Conservation (phyloP, 805 yeast species). For the Yarrowia osloensis region DNA sequence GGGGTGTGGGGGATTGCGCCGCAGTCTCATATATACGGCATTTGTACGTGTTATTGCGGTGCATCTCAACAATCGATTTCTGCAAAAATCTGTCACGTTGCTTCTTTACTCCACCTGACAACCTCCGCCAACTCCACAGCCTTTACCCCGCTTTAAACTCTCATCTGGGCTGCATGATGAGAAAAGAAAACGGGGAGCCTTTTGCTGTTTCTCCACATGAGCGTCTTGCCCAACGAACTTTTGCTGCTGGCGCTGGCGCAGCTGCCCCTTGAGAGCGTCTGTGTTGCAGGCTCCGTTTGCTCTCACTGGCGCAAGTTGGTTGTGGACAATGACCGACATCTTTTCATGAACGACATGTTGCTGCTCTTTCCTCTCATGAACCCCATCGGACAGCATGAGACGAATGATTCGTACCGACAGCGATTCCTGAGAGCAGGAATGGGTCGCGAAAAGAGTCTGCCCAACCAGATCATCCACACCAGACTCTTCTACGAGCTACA, state of each 20-base stretch:
- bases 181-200: no score
- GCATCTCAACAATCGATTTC: no score
- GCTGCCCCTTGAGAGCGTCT: neutral
- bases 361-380: conserved; percentile 9
- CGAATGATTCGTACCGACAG: neutral
- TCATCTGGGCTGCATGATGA: neutral
- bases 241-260: conserved; percentile 10
- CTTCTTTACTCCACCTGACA: no score
- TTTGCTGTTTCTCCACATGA: neutral
- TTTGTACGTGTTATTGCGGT: no score
- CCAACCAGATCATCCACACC: conserved; percentile 13
- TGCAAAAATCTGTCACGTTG: neutral
- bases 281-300: neutral
- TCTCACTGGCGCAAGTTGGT: conserved; percentile 1
- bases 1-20: neutral
- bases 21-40: no score
- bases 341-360: neutral
- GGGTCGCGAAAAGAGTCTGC: neutral
- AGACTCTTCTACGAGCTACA: conserved; percentile 8
- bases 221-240: conserved; percentile 16
- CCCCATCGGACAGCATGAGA: neutral
- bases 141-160: conserved; percentile 16
- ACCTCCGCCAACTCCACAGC: neutral
- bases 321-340: neutral
- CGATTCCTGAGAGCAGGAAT: neutral